These are phyloP conservation scores for Eudorina sp. DNA, from an alignment of 139 green algal species.

Conservation along the genomic window DNA sequence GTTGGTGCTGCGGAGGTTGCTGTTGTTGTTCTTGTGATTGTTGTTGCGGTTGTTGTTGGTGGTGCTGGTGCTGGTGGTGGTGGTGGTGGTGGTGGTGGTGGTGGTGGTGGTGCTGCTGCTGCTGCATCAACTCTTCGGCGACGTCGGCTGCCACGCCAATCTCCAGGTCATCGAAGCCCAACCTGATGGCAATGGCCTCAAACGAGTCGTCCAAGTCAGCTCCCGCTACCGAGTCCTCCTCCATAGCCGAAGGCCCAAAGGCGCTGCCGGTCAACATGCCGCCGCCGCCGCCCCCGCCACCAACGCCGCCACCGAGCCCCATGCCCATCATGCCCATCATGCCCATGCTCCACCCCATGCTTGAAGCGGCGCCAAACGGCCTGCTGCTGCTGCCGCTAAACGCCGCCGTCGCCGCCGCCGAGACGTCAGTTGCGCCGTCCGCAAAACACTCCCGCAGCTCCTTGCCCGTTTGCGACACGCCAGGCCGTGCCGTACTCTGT, in stretches of 20 bases:
- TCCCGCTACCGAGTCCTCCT: neutral
- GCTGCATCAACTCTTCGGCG: neutral
- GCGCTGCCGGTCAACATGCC: too few relatives aligned
- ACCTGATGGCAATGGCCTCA: neutral
- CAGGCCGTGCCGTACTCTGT: too few relatives aligned
- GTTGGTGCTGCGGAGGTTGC: neutral
- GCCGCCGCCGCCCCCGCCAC: too few relatives aligned
- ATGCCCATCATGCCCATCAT: too few relatives aligned
- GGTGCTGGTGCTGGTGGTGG: neutral
- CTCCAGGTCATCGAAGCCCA: neutral
- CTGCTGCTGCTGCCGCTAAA: too few relatives aligned
- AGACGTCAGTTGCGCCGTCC: too few relatives aligned
- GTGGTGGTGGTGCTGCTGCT: neutral
- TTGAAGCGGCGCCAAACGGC: too few relatives aligned
- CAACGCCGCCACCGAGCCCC: too few relatives aligned
- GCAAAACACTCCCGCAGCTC: too few relatives aligned
- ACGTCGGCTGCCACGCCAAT: neutral
- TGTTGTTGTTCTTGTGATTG: neutral
- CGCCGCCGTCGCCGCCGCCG: too few relatives aligned
- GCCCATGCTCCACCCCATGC: too few relatives aligned
- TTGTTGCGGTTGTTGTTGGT: neutral
- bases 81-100: neutral
- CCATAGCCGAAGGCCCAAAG: neutral
- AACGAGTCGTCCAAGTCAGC: slow-evolving; percentile 13
- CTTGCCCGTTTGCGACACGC: too few relatives aligned